Evolutionary conservation across 2,329 filamentous ascomycete species (phyloP).

Genomic region (Fusarium denticulatum): DNA sequence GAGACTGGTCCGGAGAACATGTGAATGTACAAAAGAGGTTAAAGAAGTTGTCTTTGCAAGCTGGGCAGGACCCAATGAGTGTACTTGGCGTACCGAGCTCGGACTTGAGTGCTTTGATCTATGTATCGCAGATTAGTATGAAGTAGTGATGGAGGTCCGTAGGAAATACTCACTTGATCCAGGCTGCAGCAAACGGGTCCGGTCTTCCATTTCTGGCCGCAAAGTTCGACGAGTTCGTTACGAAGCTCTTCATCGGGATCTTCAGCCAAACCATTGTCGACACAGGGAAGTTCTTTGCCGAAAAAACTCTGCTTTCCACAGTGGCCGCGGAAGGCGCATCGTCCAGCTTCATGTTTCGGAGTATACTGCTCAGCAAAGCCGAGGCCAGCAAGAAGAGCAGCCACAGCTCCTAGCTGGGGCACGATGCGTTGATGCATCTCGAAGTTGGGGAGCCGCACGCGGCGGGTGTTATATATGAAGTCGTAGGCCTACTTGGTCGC

Average conservation of each 20-base stretch:
- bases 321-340: constrained; percentile 89
- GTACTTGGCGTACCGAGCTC: constrained; percentile 88
- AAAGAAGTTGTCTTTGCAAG: constrained; percentile 98
- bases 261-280: constrained; percentile 86
- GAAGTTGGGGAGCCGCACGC: constrained; percentile 31
- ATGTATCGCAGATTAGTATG: constrained; percentile 20
- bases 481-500: constrained; percentile 25
- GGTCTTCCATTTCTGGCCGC: constrained; percentile 85
- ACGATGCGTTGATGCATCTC: constrained; percentile 49
- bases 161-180: constrained; percentile 71
- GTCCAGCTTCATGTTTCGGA: constrained; percentile 81
- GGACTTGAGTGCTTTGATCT: constrained; percentile 82
- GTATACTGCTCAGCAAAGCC: constrained; percentile 51
- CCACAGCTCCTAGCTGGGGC: constrained; percentile 46
- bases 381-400: constrained; percentile 44
- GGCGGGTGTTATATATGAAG: constrained; percentile 24
- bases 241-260: constrained; percentile 77
- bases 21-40: constrained; percentile 98
- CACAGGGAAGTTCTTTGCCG: constrained; percentile 87
- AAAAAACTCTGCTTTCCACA: constrained; percentile 94
- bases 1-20: constrained; percentile 94
- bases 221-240: constrained; percentile 83
- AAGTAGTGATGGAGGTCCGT: constrained; percentile 14
- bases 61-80: constrained; percentile 92
- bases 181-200: constrained; percentile 85